Evolutionary conservation across 2,329 filamentous ascomycete species (phyloP), one percentile per base, ranked within the genome.

Genomic region (Fusarium sp.): DNA sequence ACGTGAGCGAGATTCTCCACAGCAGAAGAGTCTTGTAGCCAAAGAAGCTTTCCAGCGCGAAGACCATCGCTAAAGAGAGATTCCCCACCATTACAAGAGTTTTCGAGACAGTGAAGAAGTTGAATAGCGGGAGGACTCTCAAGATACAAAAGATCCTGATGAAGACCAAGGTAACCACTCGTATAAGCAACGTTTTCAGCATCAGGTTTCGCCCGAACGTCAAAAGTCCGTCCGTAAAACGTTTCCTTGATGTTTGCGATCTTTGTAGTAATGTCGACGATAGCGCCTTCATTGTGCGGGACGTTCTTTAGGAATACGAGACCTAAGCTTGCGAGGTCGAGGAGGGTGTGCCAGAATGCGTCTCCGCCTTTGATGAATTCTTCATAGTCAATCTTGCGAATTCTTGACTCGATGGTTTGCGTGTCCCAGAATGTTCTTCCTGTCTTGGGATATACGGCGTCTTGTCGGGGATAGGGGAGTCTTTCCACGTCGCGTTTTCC

Each of bases 161-260:
- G 96, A 57, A 98, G 91, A 18, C 93, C 94, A 2, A 98, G 90
- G 78, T 92, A 92, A 58, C 92, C 88, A 78, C 89, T 92, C 1
- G 96, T 98, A 84, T 98, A 95, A 11, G 96, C 96, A 5, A 98
- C 93, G 80, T 98, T 98, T 80, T 96, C 95, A 27, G 95, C 94
- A 64, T 94, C 82, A 2, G 93, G 77, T 62, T 97, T 93, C 5
- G 92, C 94, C 63, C 91, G 90, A 14, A 98, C 96, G 82, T 98
- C 93, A 91, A 95, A 98, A 0, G 94, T 97, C 76, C 88, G 87
- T 47, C 96, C 96, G 82, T 98, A 98, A 80, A 98, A 96, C 9
- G 95, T 96, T 77, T 94, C 91, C 78, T 94, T 93, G 29, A 98
- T 84, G 37, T 89, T 89, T 1, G 95, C 95, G 68, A 98, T 93